Base-by-base conservation (phyloP, 2,329 filamentous ascomycete genomes). In the Leptographium wingfieldii region DNA sequence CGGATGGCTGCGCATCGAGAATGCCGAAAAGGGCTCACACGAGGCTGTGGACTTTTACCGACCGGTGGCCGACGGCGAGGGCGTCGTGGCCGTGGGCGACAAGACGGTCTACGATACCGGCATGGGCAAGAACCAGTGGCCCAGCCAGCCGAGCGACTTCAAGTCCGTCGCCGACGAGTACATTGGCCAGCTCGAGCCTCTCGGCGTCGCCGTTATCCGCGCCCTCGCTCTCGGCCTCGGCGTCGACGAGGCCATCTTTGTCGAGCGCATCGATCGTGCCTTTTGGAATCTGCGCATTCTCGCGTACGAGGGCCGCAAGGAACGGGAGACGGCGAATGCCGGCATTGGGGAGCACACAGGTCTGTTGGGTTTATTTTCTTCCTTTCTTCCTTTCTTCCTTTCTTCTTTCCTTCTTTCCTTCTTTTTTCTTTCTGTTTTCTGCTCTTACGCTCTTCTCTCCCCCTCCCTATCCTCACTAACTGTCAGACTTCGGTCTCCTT, bases 201-300 rank as follows among this genome's bases (percentile, higher is more conserved):
- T 60, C 6, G 59, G 59, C 9, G 59, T 57, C 5, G 19, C 48
- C 10, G 59, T 60, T 3, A 29, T 60, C 22, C 55, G 22, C 11
- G 48, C 59, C 3, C 11, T 60, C 7, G 59, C 59, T 1, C 11
- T 60, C 1, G 59, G 55, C 3, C 55, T 60, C 1, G 55, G 55
- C 14, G 55, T 60, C 14, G 55, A 57, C 31, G 59, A 57, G 51
- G 10, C 33, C n/a, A 22, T 60, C 14, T 60, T 60, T 25, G 19
- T 60, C 19, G 55, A 57, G 33, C 59, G 59, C 27, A 49, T 60
- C 22, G 59, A 60, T 40, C 14, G 53, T 27, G 59, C 59, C 1
- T 60, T 60, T n/a, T 60, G 59, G 59, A 60, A 60, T 29, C 59
- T 60, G 25, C 48, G 59, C 14, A 57, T 60, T 14, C 59, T 60